Evolutionary conservation across 768 basidiomycete species (phyloP), one percentile per base, ranked within the genome.

Genomic region (Psilocybe subaeruginosa): DNA sequence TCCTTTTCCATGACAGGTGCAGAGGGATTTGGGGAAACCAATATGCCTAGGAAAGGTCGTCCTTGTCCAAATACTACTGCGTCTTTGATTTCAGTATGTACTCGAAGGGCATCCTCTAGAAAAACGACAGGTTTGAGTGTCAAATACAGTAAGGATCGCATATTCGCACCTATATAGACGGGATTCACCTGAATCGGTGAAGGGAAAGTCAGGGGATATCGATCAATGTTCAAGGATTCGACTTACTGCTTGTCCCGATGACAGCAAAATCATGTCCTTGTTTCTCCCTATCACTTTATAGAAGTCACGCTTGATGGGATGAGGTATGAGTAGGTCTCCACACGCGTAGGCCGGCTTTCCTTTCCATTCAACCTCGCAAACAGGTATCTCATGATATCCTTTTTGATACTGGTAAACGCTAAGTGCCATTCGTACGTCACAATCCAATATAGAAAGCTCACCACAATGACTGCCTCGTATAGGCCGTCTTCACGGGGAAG

Each of bases 181-280:
- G 50, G 50, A n/a, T 51, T 51, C 16, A 51, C 50, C 50, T 51
- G 14, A 9, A 14, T 51, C 27, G 37, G 23, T 39, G 14, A 14
- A 8, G 7, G 37, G 37, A 8, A 39, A 8, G 37, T 39, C 23
- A 49, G 47, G n/a, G 27, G 17, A 49, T 17, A 11, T 3, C 23
- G 9, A 49, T 23, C 7, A 49, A 19, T 5, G 6, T 49, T 2
- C 23, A 23, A 23, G 23, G 47, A 17, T 17, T 17, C 6, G 29
- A 51, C 50, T 3, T 51, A 51, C 50, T 8, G 50, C 50, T 51
- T 51, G 50, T 16, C 50, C 50, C 3, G 50, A 51, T 4, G 50
- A 51, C 14, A 51, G 50, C 14, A 51, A 29, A 51, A 51, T 51
- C 50, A 51, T 51, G 50, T 51, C 50, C n/a, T 51, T 51, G 27